A percentile compares a stretch with the other conserved stretches of the same genome.
Conservation (phyloP, 805 yeast species). For the Wickerhamiella kazuoi region DNA sequence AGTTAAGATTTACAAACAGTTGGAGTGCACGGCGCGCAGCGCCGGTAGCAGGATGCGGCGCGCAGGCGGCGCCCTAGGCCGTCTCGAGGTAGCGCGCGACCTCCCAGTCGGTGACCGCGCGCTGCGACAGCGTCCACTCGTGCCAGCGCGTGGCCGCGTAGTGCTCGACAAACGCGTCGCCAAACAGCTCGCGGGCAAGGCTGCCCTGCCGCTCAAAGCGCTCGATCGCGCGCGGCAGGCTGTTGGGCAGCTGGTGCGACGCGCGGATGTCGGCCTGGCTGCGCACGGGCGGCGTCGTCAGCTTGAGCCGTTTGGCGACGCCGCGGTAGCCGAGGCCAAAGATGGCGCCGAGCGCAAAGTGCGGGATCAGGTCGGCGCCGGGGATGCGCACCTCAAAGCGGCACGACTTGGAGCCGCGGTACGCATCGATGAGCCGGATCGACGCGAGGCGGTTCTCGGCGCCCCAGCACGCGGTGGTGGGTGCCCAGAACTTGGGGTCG, state of each 20-base stretch:
- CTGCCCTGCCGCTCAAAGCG: constrained; percentile 13
- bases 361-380: constrained; percentile 23
- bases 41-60: too few species aligned
- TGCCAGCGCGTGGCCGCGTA: constrained; percentile 19
- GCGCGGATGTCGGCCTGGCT: constrained; percentile 9
- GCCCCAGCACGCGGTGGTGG: constrained; percentile 22
- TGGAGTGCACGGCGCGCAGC: too few species aligned
- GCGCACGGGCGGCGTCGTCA: constrained; percentile 18
- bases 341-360: constrained; percentile 21
- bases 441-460: constrained; percentile 21
- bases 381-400: constrained; percentile 22
- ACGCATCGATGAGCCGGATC: constrained; percentile 19
- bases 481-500: constrained; percentile 23
- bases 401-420: constrained; percentile 14
- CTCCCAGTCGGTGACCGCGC: constrained; percentile 23
- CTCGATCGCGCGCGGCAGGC: constrained; percentile 15
- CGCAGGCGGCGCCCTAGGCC: too few species aligned
- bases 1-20: too few species aligned
- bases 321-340: constrained; percentile 20
- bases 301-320: constrained; percentile 13
- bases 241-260: constrained; percentile 16
- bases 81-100: constrained; percentile 20
- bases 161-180: constrained; percentile 20
- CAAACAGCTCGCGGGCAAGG: constrained; percentile 17
- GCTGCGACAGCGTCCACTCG: constrained; percentile 17